Evolutionary conservation across 768 basidiomycete genomes (phyloP).

Genomic region (Mycena metata): DNA sequence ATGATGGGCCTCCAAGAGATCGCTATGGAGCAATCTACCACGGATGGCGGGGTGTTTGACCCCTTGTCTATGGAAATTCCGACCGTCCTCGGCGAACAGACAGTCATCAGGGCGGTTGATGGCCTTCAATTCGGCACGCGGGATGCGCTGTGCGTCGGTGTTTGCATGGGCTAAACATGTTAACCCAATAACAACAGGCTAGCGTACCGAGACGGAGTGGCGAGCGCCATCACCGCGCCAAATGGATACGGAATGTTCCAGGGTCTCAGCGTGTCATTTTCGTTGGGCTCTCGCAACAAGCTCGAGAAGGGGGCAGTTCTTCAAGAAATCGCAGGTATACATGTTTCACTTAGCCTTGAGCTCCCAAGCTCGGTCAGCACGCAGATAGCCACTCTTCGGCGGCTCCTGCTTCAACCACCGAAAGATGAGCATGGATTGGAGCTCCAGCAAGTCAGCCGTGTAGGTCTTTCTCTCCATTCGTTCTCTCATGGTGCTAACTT

Average conservation of each 20-base stretch:
- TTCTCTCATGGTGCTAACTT: background rate
- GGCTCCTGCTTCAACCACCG: constrained; percentile 58
- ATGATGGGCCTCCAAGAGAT: constrained; percentile 78
- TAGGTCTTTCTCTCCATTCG: constrained; percentile 39
- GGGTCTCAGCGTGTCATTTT: constrained; percentile 73
- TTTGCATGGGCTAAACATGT: background rate
- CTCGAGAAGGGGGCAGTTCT: constrained; percentile 70
- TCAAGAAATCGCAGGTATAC: constrained; percentile 71
- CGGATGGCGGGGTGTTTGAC: constrained; percentile 70
- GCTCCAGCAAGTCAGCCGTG: constrained; percentile 63
- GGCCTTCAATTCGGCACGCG: constrained; percentile 79
- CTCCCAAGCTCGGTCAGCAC: constrained; percentile 70
- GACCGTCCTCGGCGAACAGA: constrained; percentile 56
- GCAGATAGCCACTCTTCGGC: constrained; percentile 72
- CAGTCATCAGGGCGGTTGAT: constrained; percentile 71
- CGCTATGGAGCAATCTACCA: constrained; percentile 65
- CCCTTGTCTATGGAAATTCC: constrained; percentile 58
- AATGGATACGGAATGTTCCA: constrained; percentile 61
- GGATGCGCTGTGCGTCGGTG: constrained; percentile 57
- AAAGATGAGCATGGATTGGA: constrained; percentile 55
- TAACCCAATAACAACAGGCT: constrained; percentile 53
- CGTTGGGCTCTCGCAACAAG: constrained; percentile 66
- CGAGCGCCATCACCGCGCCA: constrained; percentile 71
- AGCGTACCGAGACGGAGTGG: constrained; percentile 76
- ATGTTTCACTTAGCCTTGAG: constrained; percentile 64